phyloP scores from a whole-genome alignment of 345 rosid species.

The Sapria himalayana region DNA sequence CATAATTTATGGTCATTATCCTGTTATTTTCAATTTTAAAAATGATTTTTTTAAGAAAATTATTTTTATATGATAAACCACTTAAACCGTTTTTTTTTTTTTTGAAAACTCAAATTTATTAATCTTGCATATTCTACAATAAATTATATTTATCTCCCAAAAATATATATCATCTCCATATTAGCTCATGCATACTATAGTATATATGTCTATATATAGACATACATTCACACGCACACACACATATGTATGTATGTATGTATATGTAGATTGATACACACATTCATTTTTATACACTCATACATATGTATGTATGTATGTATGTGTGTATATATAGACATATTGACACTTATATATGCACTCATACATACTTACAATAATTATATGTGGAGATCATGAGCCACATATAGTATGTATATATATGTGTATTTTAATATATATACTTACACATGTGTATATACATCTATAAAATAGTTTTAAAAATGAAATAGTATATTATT shows the following conservation, averaged over 20 bases:
- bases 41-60: too few species aligned
- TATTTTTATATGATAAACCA: too few species aligned
- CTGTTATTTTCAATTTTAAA: too few species aligned
- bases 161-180: too few species aligned
- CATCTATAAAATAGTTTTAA: background rate
- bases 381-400: background rate
- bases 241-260: background rate
- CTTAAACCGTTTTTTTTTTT: too few species aligned
- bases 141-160: too few species aligned
- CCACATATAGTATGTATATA: background rate
- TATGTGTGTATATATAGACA: background rate
- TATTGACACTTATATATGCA: background rate
- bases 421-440: too few species aligned
- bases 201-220: background rate
- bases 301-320: background rate
- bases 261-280: background rate
- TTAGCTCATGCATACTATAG: background rate
- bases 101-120: too few species aligned
- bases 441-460: background rate
- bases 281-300: background rate
- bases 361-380: background rate
- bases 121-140: too few species aligned
- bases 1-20: too few species aligned
- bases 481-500: background rate
- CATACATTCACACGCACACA: background rate